Evolutionary conservation across 306 rosid genomes (phyloP).

Genomic region (Crataegus laevigata): DNA sequence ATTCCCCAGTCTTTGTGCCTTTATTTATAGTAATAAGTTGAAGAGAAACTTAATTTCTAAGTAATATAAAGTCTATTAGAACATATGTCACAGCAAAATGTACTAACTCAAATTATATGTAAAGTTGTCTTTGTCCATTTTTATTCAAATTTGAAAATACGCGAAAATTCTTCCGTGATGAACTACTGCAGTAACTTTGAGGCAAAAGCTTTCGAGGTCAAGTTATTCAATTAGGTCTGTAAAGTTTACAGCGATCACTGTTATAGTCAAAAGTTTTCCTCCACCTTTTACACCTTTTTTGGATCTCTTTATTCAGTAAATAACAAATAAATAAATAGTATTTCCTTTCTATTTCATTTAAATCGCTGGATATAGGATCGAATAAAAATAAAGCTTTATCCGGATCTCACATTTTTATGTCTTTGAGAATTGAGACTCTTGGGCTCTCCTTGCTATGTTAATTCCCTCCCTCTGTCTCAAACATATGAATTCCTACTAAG

Average conservation of each 20-base stretch:
- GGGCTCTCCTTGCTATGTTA: constrained; percentile 13
- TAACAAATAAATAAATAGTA: not conserved
- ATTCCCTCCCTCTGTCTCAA: not conserved
- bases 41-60: no score
- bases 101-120: no score
- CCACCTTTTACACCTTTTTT: constrained; percentile 31
- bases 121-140: no score
- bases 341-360: constrained; percentile 18
- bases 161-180: not conserved
- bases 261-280: constrained; percentile 48
- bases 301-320: constrained; percentile 22
- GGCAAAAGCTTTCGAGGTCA: constrained; percentile 33
- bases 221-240: constrained; percentile 21
- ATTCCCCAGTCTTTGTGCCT: no score
- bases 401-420: constrained; percentile 36
- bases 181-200: constrained; percentile 33
- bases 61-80: no score
- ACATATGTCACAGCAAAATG: no score
- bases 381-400: constrained; percentile 32
- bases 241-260: constrained; percentile 31
- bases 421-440: constrained; percentile 12
- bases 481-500: constrained; percentile 16
- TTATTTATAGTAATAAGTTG: no score
- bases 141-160: not conserved
- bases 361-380: constrained; percentile 47